phyloP scores from a whole-genome alignment of 2,329 filamentous ascomycete genomes.

The Claviceps maximensis region DNA sequence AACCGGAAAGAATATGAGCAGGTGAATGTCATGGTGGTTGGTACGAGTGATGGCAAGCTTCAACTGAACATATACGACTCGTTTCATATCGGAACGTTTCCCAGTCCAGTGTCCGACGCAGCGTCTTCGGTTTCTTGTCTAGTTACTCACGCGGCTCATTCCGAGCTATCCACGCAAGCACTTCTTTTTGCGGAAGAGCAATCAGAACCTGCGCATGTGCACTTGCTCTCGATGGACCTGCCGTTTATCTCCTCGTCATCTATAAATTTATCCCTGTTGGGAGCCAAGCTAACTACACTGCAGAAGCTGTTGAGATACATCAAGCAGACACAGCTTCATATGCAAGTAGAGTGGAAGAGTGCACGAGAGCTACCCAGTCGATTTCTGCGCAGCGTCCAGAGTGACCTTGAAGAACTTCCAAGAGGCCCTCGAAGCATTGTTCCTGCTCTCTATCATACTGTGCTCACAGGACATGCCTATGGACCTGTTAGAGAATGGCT shows the following conservation, averaged over 20 bases:
- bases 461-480: slow-evolving; percentile 70
- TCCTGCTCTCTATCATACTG: slow-evolving; percentile 69
- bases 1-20: slow-evolving; percentile 54
- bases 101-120: slow-evolving; percentile 27
- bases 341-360: slow-evolving; percentile 71
- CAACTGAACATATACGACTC: slow-evolving; percentile 78
- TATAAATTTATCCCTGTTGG: slow-evolving; percentile 69
- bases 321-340: slow-evolving; percentile 64
- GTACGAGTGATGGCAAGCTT: slow-evolving; percentile 55
- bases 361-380: slow-evolving; percentile 63
- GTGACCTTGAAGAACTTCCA: slow-evolving; percentile 50
- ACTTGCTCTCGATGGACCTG: slow-evolving; percentile 68
- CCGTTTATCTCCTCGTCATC: slow-evolving; percentile 67
- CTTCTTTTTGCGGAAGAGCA: slow-evolving; percentile 42
- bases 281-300: slow-evolving; percentile 74
- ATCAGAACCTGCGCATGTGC: slow-evolving; percentile 19
- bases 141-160: slow-evolving; percentile 55
- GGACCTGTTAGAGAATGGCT: slow-evolving; percentile 74
- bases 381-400: slow-evolving; percentile 67
- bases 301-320: slow-evolving; percentile 81
- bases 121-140: slow-evolving; percentile 20
- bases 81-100: slow-evolving; percentile 60
- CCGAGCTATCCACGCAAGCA: slow-evolving; percentile 61
- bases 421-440: slow-evolving; percentile 50
- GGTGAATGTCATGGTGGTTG: slow-evolving; percentile 69